Evolutionary conservation across 202 grass and related monocot species (phyloP).

Genomic region (Panicum hallii): DNA sequence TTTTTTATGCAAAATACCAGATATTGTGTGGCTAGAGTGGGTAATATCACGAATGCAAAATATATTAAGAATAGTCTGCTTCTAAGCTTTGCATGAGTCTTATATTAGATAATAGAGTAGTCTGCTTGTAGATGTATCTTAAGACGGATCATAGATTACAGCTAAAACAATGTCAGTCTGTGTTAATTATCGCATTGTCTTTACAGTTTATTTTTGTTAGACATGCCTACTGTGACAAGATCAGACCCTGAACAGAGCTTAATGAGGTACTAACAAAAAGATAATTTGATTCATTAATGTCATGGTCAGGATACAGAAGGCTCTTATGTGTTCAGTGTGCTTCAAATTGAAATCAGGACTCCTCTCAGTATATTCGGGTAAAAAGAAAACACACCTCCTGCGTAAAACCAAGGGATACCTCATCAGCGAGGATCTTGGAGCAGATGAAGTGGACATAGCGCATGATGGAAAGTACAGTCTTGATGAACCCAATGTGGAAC

Average conservation of each 20-base stretch:
- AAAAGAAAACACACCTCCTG: constrained; percentile 5
- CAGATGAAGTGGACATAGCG: constrained; percentile 98
- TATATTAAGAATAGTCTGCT: background rate
- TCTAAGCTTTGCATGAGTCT: background rate
- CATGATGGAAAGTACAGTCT: constrained; percentile 85
- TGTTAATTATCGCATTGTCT: background rate
- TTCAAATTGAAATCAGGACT: background rate
- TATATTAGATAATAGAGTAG: background rate
- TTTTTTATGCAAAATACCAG: background rate
- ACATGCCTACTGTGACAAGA: background rate
- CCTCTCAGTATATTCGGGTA: background rate
- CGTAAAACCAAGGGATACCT: constrained; percentile 54
- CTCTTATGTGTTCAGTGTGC: background rate
- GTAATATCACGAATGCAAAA: background rate
- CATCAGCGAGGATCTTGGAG: constrained; percentile 91
- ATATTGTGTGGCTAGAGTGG: background rate
- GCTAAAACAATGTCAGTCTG: background rate
- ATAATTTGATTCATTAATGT: constrained; percentile 37
- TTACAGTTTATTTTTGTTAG: constrained; percentile 14
- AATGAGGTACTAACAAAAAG: constrained; percentile 13
- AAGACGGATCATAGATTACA: background rate
- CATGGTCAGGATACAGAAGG: constrained; percentile 7
- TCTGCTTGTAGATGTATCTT: background rate
- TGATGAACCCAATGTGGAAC: constrained; percentile 87
- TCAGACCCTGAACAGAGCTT: constrained; percentile 6